These are phyloP conservation scores for Gossypium gossypioides DNA, from an alignment of 441 rosid species.

Conservation along the genomic window DNA sequence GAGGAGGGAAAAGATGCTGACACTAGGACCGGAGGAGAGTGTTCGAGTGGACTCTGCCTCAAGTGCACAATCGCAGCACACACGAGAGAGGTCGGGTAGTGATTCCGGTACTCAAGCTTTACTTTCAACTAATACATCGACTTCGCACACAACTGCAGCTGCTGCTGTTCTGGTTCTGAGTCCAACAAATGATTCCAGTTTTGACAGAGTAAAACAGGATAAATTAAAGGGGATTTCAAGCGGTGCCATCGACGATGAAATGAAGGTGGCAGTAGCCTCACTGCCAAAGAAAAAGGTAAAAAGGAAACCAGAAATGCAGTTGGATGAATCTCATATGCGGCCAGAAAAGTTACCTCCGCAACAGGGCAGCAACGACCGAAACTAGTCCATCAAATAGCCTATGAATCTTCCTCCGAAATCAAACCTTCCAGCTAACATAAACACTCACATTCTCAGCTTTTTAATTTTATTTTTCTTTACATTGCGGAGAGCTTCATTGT, in stretches of 20 bases:
- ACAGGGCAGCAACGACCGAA: conserved; percentile 33
- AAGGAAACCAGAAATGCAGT: conserved; percentile 51
- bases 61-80: conserved; percentile 28
- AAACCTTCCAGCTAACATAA: conserved; percentile 17
- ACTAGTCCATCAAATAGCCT: conserved; percentile 28
- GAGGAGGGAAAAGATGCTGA: conserved; percentile 38
- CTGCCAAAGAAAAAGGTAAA: conserved; percentile 44
- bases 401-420: conserved; percentile 25
- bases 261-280: conserved; percentile 31
- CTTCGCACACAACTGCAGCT: conserved; percentile 23
- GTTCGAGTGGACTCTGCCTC: conserved; percentile 32
- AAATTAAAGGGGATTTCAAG: conserved; percentile 44
- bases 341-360: conserved; percentile 35
- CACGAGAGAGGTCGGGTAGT: background rate
- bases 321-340: conserved; percentile 32
- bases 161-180: conserved; percentile 28
- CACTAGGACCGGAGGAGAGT: conserved; percentile 23
- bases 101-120: conserved; percentile 29
- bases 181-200: conserved; percentile 23
- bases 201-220: conserved; percentile 47
- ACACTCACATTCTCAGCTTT: background rate
- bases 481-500: background rate
- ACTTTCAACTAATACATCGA: conserved; percentile 31
- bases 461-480: background rate
- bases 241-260: conserved; percentile 39